Evolutionary conservation across 2,329 filamentous ascomycete genomes (phyloP).

Genomic region (Emmonsiellopsis sp.): DNA sequence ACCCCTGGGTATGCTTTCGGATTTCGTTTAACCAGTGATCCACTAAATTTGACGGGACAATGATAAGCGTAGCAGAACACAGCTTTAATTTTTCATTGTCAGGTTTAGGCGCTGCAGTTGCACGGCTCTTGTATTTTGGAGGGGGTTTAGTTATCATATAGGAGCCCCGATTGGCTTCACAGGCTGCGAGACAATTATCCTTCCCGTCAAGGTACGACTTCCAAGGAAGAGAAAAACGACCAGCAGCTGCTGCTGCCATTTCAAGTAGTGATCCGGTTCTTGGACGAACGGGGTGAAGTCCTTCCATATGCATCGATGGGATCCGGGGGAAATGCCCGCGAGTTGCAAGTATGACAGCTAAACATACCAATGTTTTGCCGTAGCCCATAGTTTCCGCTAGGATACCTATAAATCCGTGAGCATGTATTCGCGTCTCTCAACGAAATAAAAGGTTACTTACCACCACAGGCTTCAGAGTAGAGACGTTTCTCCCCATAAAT

Average conservation of each 20-base stretch:
- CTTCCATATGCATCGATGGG: constrained; percentile 50
- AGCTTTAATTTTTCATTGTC: constrained; percentile 1
- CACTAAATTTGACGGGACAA: constrained; percentile 75
- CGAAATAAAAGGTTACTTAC: constrained; percentile 30
- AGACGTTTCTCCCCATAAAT: constrained; percentile 57
- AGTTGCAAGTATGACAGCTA: constrained; percentile 68
- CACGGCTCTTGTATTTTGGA: constrained; percentile 32
- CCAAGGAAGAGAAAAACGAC: constrained; percentile 61
- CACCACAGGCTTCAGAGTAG: constrained; percentile 67
- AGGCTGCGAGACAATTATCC: constrained; percentile 44
- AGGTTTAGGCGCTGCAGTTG: constrained; percentile 23
- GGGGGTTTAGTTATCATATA: constrained; percentile 47
- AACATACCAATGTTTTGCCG: constrained; percentile 82
- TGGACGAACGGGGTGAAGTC: constrained; percentile 30
- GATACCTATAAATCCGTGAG: constrained; percentile 22
- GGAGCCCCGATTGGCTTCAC: constrained; percentile 48
- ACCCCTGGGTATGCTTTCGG: constrained; percentile 58
- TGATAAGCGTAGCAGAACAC: constrained; percentile 56
- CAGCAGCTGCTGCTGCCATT: constrained; percentile 65
- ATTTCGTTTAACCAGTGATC: constrained; percentile 81
- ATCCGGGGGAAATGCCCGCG: constrained; percentile 56
- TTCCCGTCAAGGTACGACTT: constrained; percentile 51
- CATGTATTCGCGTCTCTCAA: background rate
- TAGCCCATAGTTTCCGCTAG: constrained; percentile 43
- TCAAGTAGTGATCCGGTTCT: constrained; percentile 56